A percentile compares a stretch with the other conserved stretches of the same genome.
Evolutionary conservation across 2,329 filamentous ascomycete species (phyloP).

Genomic region (Colletotrichum zoysiae): DNA sequence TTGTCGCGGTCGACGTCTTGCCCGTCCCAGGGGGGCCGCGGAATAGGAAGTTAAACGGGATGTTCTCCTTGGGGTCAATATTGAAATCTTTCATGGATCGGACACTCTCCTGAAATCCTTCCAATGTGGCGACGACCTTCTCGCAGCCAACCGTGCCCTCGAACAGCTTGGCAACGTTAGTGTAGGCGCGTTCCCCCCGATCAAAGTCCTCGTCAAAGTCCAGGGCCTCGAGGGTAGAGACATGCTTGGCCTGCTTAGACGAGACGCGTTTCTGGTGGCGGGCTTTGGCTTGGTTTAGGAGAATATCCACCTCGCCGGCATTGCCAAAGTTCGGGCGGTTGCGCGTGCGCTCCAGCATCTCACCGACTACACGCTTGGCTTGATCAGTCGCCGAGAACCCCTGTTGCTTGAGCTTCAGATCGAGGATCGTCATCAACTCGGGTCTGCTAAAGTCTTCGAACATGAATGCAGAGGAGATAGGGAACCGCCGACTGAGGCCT

Average conservation of each 20-base stretch:
- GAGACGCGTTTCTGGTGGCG: conserved; percentile 42
- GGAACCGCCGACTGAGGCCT: conserved; percentile 75
- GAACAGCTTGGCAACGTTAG: conserved; percentile 68
- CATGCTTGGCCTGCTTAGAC: conserved; percentile 24
- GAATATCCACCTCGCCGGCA: conserved; percentile 79
- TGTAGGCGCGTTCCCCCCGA: conserved; percentile 59
- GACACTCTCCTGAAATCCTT: conserved; percentile 66
- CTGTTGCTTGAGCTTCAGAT: conserved; percentile 71
- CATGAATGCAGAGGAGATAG: conserved; percentile 70
- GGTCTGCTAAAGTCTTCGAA: conserved; percentile 77
- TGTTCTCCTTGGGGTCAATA: conserved; percentile 67
- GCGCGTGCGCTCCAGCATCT: conserved; percentile 70
- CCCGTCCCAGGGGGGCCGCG: conserved; percentile 76
- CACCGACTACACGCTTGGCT: conserved; percentile 67
- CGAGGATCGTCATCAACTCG: conserved; percentile 70
- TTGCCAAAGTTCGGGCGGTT: conserved; percentile 79
- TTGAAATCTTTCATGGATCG: conserved; percentile 62
- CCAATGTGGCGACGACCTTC: conserved; percentile 63
- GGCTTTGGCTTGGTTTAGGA: conserved; percentile 61
- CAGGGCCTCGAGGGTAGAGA: conserved; percentile 47
- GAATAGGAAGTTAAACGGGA: conserved; percentile 79
- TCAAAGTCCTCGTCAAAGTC: conserved; percentile 74
- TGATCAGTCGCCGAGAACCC: conserved; percentile 64
- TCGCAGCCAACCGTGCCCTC: conserved; percentile 70
- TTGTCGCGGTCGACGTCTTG: conserved; percentile 79